A percentile compares a stretch with the other conserved stretches of the same genome.
phyloP scores from a whole-genome alignment of 495 filamentous ascomycete genomes.

The Aspergillus homomorphus region DNA sequence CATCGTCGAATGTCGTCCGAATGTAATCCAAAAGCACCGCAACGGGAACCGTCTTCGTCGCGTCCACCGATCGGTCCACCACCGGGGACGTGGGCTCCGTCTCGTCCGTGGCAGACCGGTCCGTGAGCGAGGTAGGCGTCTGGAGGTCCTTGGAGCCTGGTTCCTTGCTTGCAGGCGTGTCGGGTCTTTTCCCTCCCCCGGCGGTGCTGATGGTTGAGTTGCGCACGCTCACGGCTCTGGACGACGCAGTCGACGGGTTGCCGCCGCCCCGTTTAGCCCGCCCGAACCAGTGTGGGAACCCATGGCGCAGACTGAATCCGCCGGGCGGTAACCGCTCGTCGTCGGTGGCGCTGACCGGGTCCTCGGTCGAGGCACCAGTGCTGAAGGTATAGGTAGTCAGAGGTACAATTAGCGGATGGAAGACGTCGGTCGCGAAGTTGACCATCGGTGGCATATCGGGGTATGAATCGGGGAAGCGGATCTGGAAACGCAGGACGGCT shows the following conservation, averaged over 20 bases:
- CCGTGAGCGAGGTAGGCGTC: background rate
- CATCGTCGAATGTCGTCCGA: constrained; percentile 74
- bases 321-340: constrained; percentile 80
- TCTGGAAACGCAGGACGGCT: constrained; percentile 83
- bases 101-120: constrained; percentile 6
- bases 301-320: constrained; percentile 81
- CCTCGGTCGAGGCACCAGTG: constrained; percentile 62
- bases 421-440: constrained; percentile 85
- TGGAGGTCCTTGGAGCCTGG: background rate
- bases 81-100: constrained; percentile 18
- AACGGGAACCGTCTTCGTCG: constrained; percentile 32
- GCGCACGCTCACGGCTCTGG: constrained; percentile 37
- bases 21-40: constrained; percentile 69
- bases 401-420: constrained; percentile 89
- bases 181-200: background rate
- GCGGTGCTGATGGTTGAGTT: constrained; percentile 10
- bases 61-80: constrained; percentile 18
- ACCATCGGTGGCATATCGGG: constrained; percentile 77
- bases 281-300: constrained; percentile 86
- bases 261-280: constrained; percentile 33
- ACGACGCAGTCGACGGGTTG: constrained; percentile 29
- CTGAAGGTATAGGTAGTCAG: constrained; percentile 88
- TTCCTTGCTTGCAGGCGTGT: constrained; percentile 3
- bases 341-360: constrained; percentile 75
- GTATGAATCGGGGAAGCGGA: constrained; percentile 80